These are phyloP conservation scores for Bruguiera gymnorhiza DNA, from an alignment of 345 rosid genomes.

Conservation along the genomic window DNA sequence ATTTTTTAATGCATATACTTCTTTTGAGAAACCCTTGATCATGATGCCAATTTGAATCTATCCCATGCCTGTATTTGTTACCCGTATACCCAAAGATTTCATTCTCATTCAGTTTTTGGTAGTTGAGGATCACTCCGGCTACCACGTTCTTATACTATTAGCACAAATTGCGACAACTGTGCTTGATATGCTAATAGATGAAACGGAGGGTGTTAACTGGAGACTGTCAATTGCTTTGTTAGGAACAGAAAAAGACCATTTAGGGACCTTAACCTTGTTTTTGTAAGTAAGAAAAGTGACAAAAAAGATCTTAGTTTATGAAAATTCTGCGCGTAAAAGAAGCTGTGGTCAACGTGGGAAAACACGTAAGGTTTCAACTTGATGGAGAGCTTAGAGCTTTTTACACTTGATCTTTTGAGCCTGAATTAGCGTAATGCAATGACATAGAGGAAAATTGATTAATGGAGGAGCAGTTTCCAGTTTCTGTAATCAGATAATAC, in stretches of 20 bases:
- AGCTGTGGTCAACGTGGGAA: not conserved
- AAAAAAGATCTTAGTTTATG: not conserved
- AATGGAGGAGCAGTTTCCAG: slow-evolving; percentile 8
- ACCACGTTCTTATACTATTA: not conserved
- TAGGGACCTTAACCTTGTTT: not conserved
- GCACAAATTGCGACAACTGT: not conserved
- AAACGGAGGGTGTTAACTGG: not conserved
- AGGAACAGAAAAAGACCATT: not conserved
- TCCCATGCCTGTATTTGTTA: no score
- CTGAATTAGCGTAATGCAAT: not conserved
- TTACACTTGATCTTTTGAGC: slow-evolving; percentile 1
- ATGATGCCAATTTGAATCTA: not conserved
- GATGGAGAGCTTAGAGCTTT: not conserved
- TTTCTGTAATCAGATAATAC: not conserved
- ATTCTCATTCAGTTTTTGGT: not conserved
- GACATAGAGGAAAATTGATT: not conserved
- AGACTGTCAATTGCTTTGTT: not conserved
- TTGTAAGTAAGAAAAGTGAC: not conserved
- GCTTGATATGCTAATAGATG: not conserved
- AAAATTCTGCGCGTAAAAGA: not conserved
- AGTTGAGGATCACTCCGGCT: not conserved
- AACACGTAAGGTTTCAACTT: not conserved
- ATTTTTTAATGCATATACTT: slow-evolving; percentile 2
- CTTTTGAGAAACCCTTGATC: not conserved
- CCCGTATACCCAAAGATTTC: not conserved